Evolutionary conservation across 768 basidiomycete genomes (phyloP).

Genomic region (Mycena galopus): DNA sequence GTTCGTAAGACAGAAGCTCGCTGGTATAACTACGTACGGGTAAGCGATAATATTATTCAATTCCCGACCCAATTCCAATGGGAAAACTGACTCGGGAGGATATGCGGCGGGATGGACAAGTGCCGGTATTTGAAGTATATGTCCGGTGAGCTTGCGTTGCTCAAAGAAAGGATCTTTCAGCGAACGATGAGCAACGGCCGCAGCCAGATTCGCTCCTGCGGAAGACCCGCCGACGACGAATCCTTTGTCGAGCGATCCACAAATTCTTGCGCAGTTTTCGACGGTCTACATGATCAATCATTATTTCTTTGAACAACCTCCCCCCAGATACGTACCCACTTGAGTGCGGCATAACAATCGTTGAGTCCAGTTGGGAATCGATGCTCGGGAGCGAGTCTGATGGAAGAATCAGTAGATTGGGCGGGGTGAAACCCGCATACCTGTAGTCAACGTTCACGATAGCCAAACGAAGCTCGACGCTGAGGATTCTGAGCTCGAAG

Average conservation of each 20-base stretch:
- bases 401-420: neutral
- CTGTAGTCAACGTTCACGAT: slow-evolving; percentile 17
- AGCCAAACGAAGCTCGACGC: slow-evolving; percentile 9
- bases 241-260: neutral
- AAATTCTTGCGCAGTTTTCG: neutral
- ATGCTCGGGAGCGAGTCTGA: slow-evolving; percentile 12
- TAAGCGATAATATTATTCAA: neutral
- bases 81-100: slow-evolving; percentile 1
- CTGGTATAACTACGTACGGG: neutral
- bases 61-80: neutral
- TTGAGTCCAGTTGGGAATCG: slow-evolving; percentile 5
- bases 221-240: slow-evolving; percentile 9
- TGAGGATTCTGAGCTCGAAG: slow-evolving; percentile 9
- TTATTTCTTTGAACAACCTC: neutral
- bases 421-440: neutral
- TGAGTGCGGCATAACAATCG: too few species aligned
- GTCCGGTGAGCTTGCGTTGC: neutral
- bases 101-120: neutral
- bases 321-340: slow-evolving; percentile 6
- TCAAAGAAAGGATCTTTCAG: slow-evolving; percentile 11
- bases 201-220: slow-evolving; percentile 2
- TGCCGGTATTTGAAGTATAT: slow-evolving; percentile 1
- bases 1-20: slow-evolving; percentile 12
- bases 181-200: slow-evolving; percentile 1
- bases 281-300: neutral